Evolutionary conservation across 208 protist genomes (phyloP).

Genomic region (Leishmania amazonensis): DNA sequence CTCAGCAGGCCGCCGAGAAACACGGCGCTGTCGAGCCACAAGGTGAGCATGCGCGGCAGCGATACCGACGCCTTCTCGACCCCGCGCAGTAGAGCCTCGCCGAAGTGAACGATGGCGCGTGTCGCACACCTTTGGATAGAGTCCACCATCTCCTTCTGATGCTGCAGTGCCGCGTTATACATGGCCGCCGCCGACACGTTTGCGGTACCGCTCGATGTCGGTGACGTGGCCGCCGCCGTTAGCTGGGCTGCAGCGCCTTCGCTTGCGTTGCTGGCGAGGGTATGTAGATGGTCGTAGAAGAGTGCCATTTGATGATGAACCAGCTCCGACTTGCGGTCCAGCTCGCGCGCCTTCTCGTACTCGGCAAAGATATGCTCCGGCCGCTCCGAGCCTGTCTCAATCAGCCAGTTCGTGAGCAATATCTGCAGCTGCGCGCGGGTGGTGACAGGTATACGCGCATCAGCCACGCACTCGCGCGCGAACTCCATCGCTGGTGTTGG

Average conservation of each 20-base stretch:
- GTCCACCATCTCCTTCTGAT: constrained; percentile 40
- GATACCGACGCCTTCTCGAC: constrained; percentile 88
- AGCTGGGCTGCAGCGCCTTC: constrained; percentile 25
- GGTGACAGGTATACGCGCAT: constrained; percentile 28
- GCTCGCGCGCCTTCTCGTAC: constrained; percentile 71
- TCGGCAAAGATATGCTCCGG: constrained; percentile 80
- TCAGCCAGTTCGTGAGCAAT: constrained; percentile 75
- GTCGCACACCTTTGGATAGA: constrained; percentile 25
- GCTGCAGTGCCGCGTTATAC: constrained; percentile 23
- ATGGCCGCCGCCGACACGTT: constrained; percentile 14
- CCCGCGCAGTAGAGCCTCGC: constrained; percentile 79
- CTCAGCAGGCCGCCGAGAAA: constrained; percentile 31
- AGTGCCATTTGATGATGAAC: constrained; percentile 91
- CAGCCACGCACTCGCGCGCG: constrained; percentile 46
- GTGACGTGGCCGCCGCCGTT: constrained; percentile 4
- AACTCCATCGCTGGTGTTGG: constrained; percentile 82
- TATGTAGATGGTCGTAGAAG: constrained; percentile 93
- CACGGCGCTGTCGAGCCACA: constrained; percentile 91
- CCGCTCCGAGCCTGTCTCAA: constrained; percentile 71
- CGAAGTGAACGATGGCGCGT: constrained; percentile 78
- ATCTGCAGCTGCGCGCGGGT: constrained; percentile 76
- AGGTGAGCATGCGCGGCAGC: constrained; percentile 95
- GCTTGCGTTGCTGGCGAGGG: constrained; percentile 23
- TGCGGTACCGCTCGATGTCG: not conserved
- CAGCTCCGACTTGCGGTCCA: constrained; percentile 79